Base-by-base conservation (phyloP, 371 early-diverging fungal species). In the Mortierella sp. region DNA sequence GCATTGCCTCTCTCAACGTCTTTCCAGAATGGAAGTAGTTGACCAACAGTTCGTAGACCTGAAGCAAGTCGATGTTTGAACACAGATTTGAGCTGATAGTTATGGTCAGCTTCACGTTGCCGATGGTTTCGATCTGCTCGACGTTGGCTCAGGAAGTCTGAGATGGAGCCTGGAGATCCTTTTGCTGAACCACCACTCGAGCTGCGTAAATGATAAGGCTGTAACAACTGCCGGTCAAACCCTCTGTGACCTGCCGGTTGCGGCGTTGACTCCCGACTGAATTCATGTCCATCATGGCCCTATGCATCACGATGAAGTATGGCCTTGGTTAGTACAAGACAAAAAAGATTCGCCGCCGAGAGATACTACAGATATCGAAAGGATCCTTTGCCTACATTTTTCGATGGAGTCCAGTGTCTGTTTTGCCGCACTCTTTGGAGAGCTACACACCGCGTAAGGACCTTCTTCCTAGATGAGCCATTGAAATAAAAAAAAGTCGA, bases 1-100 rank as follows among this genome's bases (percentile, higher is more conserved):
- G 39, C 27, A 10, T 74, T 48, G 2, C 74, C 74, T 21, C 49
- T 38, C 18, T 74, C 74, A 12, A 74, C 74, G 9, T 74, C 74
- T 46, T 34, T 67, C 74, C 74, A 74, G 39, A 68, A 74, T 9
- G 69, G 69, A 18, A 74, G 42, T n/a, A 74, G 56, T 28, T 74
- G 61, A 14, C 74, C 48, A 6, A 74, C 74, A 12, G 61, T 68
- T 30, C 52, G 55, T 3, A 74, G 58, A 8, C 74, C 69, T 9
- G 61, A 49, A 3, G 69, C 74, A n/a, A 74, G 24, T 13, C 64
- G 64, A 45, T 60, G 61, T 43, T 68, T 74, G 64, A 74, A 74
- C 3, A 74, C 61, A 4, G 74, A 64, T 53, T 74, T 74, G 49
- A 73, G 58, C 27, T 66, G 67, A 24, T 59, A 63, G 14, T 63